Base-by-base conservation (phyloP, 352 stramenopile genomes). In the Pythium volutum region DNA sequence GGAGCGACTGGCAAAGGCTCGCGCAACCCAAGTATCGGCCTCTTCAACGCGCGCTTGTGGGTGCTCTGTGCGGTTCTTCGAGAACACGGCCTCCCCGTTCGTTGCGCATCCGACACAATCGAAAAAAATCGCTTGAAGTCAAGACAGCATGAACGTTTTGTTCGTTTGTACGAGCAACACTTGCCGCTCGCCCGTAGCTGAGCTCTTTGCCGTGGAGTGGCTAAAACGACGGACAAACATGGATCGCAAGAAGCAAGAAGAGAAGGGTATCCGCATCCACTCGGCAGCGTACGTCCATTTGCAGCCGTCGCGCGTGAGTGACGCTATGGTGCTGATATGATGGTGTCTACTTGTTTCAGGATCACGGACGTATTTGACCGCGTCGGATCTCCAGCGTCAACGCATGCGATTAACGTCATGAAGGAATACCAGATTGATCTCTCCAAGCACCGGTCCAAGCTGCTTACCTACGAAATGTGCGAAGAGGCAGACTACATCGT, bases 81-180 rank as follows among this genome's bases (percentile, higher is more conserved):
- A 42, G 36, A 43, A 15, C 12, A 20, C 14, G n/a, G n/a, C n/a
- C n/a, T n/a, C 36, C 3, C 31, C 31, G 14, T 36, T 36, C 31
- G 31, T 36, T 49, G 20, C 22, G 25, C 20, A 8, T 22, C 7
- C 6, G 11, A n/a, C 39, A 25, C 50, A 47, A 23, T 57, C 22
- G 50, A 45, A 16, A 57, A 47, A 45, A 16, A 57, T 36, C 49
- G 22, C 7, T 26, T 25, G 4, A 15, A 25, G 46, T 4, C 5
- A 59, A 26, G 42, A 22, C 22, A 52, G 3, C 14, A 90, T 90
- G 81, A 85, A 90, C 67, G 73, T 94, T 29, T 66, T 94, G 52
- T 94, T 94, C 45, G 82, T 92, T 47, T 94, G 84, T 71, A 90
- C 84, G 33, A 91, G 84, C 70, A 94, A 94, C 69, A 92, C 82